Evolutionary conservation across 345 rosid genomes (phyloP), one percentile per base, ranked within the genome.

Genomic region (Dovyalis caffra): DNA sequence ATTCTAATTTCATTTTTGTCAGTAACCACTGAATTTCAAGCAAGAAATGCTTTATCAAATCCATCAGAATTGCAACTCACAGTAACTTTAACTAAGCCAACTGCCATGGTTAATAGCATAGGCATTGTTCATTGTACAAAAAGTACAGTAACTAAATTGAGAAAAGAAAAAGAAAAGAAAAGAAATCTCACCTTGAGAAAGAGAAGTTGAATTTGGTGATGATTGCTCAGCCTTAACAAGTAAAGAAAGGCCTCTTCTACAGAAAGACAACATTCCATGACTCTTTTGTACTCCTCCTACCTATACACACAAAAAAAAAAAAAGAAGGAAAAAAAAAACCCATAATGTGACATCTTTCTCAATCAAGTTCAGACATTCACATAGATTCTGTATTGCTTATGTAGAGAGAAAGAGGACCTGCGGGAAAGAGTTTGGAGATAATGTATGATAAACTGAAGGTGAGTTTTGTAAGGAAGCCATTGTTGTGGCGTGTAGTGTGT

Each of bases 381-480:
- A 21, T 21, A 21, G 57, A 51, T 8, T n/a, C 20, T 51, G 47
- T 14, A 51, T 51, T 51, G 25, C 9, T 51, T 6, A 8, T 51
- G n/a, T 1, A 57, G 40, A 57, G 20, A 29, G 16, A 51, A 73
- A 35, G 68, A 47, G 76, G 69, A 89, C 97, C 95, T 83, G 92
- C 71, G 92, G 88, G 73, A 90, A 64, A 38, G 90, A 85, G 74
- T 61, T 82, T 70, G 81, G 75, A 73, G 88, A 83, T 49, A 89
- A 77, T 26, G 90, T 80, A 25, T 85, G 88, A 73, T 87, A 86
- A 64, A 83, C 72, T 68, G 91, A 85, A 33, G 85, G 83, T n/a
- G 82, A 79, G 68, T 83, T 86, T 71, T 84, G 92, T 81, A 94
- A 85, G 63, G 97, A 88, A 85, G 86, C 95, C 98, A 94, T 90